Evolutionary conservation across 176 grass and related monocot species (phyloP).

Genomic region (Dendrocalamus sinicus): DNA sequence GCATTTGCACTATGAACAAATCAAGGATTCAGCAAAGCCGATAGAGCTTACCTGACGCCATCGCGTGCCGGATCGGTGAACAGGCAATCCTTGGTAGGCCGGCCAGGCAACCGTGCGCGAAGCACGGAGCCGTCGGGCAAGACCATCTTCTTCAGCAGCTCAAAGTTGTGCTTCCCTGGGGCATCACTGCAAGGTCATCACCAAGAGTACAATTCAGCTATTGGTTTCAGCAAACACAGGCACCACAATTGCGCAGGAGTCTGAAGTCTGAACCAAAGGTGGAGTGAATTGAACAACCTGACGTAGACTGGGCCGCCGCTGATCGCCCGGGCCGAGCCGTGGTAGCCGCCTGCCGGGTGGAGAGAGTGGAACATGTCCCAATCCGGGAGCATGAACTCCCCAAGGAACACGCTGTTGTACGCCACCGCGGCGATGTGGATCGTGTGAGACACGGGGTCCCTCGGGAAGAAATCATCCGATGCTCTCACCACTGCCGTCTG

Average conservation of each 20-base stretch:
- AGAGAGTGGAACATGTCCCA: constrained; percentile 99
- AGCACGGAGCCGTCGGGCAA: constrained; percentile 87
- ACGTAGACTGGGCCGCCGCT: constrained; percentile 91
- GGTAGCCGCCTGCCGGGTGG: constrained; percentile 87
- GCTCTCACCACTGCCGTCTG: constrained; percentile 93
- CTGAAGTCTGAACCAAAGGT: neutral
- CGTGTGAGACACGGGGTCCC: constrained; percentile 84
- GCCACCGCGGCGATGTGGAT: constrained; percentile 92
- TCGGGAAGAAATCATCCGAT: constrained; percentile 92
- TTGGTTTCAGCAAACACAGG: neutral
- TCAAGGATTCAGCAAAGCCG: neutral
- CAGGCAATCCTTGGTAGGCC: constrained; percentile 85
- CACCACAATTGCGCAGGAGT: neutral
- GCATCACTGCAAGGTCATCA: constrained; percentile 64
- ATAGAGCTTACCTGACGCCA: constrained; percentile 62
- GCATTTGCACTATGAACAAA: neutral
- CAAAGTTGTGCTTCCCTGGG: constrained; percentile 89
- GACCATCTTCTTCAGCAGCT: constrained; percentile 86
- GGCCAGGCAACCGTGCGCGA: constrained; percentile 70
- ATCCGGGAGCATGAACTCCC: constrained; percentile 97
- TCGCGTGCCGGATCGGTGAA: constrained; percentile 85
- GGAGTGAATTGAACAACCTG: constrained; percentile 48
- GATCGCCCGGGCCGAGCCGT: constrained; percentile 86
- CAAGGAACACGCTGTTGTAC: constrained; percentile 94
- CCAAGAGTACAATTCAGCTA: constrained; percentile 34